Evolutionary conservation across 2,329 filamentous ascomycete species (phyloP).

Genomic region (Paecilomyces formosus): DNA sequence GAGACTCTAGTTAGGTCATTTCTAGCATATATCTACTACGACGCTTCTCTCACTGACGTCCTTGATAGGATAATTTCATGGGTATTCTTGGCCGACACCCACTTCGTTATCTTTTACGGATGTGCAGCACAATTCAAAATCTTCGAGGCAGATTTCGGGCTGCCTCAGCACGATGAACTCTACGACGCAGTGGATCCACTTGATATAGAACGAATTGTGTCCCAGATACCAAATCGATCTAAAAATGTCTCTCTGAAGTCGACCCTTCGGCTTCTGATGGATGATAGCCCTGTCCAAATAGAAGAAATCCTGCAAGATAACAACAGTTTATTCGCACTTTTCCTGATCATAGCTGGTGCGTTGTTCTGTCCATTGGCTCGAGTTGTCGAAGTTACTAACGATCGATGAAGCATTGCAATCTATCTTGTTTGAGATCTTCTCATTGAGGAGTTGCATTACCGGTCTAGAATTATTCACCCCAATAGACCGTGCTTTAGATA

Average conservation of each 20-base stretch:
- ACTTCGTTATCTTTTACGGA: not conserved
- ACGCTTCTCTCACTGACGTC: not conserved
- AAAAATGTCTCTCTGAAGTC: not conserved
- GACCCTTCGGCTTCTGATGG: not conserved
- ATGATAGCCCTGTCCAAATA: not conserved
- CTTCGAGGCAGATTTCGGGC: not conserved
- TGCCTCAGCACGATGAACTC: not conserved
- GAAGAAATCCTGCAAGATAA: not conserved
- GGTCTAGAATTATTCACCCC: not conserved
- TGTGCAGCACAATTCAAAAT: not conserved
- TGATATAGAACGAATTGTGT: not conserved
- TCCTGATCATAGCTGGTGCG: not conserved
- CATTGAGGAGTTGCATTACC: not conserved
- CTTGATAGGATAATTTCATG: not conserved
- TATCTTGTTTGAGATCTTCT: not conserved
- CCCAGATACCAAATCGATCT: not conserved
- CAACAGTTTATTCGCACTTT: not conserved
- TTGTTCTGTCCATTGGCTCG: not conserved
- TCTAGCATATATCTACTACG: not conserved
- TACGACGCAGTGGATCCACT: not conserved
- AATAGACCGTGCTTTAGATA: not conserved
- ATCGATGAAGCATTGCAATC: not conserved
- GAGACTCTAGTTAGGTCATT: not conserved
- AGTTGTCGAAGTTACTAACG: not conserved
- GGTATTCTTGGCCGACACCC: not conserved